These are phyloP conservation scores for Pythium aquatile DNA, from an alignment of 352 stramenopile genomes.

Conservation along the genomic window DNA sequence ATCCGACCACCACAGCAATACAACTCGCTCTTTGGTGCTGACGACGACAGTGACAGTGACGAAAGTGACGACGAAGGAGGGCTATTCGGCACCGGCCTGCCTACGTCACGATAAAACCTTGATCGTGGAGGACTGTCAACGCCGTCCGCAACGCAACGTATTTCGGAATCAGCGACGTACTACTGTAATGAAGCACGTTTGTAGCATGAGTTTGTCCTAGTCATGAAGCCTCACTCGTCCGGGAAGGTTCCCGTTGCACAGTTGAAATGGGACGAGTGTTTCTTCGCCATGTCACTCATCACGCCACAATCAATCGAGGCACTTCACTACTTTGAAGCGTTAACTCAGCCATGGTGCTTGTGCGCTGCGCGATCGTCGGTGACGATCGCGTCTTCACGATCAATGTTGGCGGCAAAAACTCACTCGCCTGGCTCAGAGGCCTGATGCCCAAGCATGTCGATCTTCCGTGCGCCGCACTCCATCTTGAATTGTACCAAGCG, in stretches of 20 bases:
- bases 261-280: too few species aligned
- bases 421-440: not conserved
- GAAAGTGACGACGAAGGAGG: constrained; percentile 79
- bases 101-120: constrained; percentile 53
- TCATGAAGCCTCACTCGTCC: too few species aligned
- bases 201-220: too few species aligned
- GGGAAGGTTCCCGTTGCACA: too few species aligned
- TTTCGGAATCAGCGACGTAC: too few species aligned
- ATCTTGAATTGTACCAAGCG: not conserved
- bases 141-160: too few species aligned
- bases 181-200: too few species aligned
- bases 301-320: too few species aligned
- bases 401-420: not conserved
- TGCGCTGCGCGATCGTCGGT: not conserved
- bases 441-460: not conserved
- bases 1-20: constrained; percentile 35
- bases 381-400: not conserved
- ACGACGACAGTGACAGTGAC: constrained; percentile 53
- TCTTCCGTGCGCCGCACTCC: not conserved
- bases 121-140: not conserved
- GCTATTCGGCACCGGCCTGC: constrained; percentile 77
- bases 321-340: too few species aligned
- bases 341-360: not conserved
- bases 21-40: constrained; percentile 61
- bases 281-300: too few species aligned